Percentiles rank a stretch among this genome's conserved stretches.
Evolutionary conservation across 495 filamentous ascomycete genomes (phyloP).

Genomic region (Penicillium diatomitis): DNA sequence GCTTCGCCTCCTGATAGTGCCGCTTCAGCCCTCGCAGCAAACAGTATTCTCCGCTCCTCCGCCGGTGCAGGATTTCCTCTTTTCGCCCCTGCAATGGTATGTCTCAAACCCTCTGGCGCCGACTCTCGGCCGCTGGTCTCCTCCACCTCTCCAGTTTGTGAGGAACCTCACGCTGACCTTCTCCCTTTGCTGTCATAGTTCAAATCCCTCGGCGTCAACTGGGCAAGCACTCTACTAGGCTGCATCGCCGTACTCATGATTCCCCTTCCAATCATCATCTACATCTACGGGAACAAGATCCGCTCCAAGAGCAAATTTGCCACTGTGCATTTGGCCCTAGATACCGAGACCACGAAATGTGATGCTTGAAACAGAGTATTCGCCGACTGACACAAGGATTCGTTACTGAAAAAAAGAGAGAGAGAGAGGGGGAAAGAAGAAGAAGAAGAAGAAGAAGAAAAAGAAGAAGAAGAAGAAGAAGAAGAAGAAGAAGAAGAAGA

Average conservation of each 20-base stretch:
- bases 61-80: conserved; percentile 72
- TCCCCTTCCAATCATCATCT: conserved; percentile 71
- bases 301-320: conserved; percentile 58
- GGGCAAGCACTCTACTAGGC: conserved; percentile 66
- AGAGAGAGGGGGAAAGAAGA: neutral
- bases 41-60: conserved; percentile 73
- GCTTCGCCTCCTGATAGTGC: conserved; percentile 36
- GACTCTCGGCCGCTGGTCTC: no score
- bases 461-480: neutral
- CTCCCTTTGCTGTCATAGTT: conserved; percentile 29
- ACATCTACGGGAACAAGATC: conserved; percentile 51
- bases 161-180: neutral
- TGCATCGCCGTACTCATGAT: conserved; percentile 56
- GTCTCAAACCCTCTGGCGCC: neutral
- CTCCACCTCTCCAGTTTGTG: neutral
- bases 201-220: conserved; percentile 62
- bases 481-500: neutral
- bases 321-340: conserved; percentile 9
- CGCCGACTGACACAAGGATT: no score
- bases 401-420: no score
- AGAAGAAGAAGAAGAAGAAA: conserved; percentile 8
- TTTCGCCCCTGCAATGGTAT: conserved; percentile 63
- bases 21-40: conserved; percentile 75
- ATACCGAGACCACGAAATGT: neutral
- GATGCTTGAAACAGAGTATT: no score